Percentiles rank a stretch among this genome's conserved stretches.
These are phyloP conservation scores for Populus hybrid DNA, from an alignment of 441 rosid genomes.

Conservation along the genomic window DNA sequence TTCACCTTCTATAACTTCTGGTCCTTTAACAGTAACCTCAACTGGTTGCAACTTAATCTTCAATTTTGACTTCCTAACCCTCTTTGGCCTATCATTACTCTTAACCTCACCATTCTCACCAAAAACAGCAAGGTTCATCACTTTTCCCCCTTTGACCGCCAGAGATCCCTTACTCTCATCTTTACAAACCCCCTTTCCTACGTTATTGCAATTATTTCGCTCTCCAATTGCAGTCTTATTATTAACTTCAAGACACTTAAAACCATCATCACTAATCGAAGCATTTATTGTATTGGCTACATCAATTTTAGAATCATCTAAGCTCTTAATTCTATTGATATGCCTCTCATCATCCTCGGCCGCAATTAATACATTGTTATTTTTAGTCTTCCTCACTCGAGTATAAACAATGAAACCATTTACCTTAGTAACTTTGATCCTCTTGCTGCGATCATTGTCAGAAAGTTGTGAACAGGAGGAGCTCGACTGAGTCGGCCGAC, in stretches of 20 bases:
- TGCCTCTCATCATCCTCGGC: slow-evolving; percentile 11
- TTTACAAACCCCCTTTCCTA: slow-evolving; percentile 12
- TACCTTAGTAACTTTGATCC: slow-evolving; percentile 47
- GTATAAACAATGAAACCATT: slow-evolving; percentile 74
- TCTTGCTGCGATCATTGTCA: slow-evolving; percentile 41
- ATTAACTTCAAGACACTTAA: slow-evolving; percentile 4
- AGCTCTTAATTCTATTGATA: slow-evolving; percentile 14
- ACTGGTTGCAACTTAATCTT: slow-evolving; percentile 37
- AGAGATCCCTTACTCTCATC: slow-evolving; percentile 7
- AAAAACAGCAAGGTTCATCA: neutral
- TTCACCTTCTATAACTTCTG: slow-evolving; percentile 29
- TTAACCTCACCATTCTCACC: slow-evolving; percentile 12
- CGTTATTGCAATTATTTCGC: neutral
- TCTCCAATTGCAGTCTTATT: slow-evolving; percentile 5
- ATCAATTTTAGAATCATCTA: slow-evolving; percentile 16
- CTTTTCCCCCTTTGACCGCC: neutral
- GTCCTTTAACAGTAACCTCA: slow-evolving; percentile 37
- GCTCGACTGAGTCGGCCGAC: neutral
- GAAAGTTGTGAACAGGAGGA: slow-evolving; percentile 18
- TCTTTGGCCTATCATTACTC: slow-evolving; percentile 16
- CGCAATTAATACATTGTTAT: neutral
- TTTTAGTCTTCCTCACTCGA: slow-evolving; percentile 44
- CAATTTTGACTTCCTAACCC: slow-evolving; percentile 28
- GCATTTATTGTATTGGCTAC: neutral
- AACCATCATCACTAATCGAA: slow-evolving; percentile 2